Percentiles rank a stretch among this genome's conserved stretches.
These are phyloP conservation scores for Fraxinus floribunda DNA, from an alignment of 305 asterid species.

Conservation along the genomic window DNA sequence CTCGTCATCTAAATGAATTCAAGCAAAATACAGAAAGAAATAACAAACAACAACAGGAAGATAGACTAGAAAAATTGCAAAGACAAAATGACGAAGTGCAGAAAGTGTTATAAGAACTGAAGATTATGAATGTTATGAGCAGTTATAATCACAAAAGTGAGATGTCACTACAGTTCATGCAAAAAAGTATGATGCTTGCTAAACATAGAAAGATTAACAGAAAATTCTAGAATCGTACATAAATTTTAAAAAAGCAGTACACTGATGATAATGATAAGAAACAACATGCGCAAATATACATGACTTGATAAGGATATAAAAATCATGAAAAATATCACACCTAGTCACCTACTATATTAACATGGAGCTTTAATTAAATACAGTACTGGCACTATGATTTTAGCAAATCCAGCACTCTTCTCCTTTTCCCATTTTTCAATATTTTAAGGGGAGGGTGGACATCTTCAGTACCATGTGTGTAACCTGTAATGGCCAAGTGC, in stretches of 20 bases:
- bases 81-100: not conserved
- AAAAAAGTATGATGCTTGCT: not conserved
- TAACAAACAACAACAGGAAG: not conserved
- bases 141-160: not conserved
- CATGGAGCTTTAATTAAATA: not conserved
- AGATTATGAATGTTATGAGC: not conserved
- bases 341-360: not conserved
- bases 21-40: not conserved
- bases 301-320: not conserved
- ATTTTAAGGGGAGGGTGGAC: not conserved
- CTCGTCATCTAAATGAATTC: not conserved
- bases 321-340: not conserved
- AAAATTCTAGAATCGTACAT: not conserved
- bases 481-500: not conserved
- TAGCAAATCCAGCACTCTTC: not conserved
- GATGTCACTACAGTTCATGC: not conserved
- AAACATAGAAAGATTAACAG: not conserved
- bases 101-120: not conserved
- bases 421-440: not conserved
- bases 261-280: not conserved
- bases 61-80: slow-evolving; percentile 3
- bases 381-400: not conserved
- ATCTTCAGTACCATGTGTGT: not conserved
- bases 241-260: not conserved
- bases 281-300: not conserved